These are phyloP conservation scores for Eimeria praecox DNA, from an alignment of 169 alveolate species.

Conservation along the genomic window DNA sequence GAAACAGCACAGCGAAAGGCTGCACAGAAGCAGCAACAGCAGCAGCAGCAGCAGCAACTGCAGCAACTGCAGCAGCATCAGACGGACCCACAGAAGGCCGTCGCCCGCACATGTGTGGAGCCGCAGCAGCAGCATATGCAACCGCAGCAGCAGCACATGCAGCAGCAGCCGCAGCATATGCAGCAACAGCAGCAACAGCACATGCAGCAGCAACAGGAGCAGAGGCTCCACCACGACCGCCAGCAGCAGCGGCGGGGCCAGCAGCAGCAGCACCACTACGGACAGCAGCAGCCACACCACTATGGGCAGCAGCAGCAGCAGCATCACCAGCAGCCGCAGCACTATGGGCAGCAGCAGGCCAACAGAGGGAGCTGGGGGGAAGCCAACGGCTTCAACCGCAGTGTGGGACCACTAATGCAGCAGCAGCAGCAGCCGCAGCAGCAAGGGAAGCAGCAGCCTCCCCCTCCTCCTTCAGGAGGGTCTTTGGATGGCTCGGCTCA, in stretches of 20 bases:
- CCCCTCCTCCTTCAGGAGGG: slow-evolving; percentile 57
- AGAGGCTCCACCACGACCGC: slow-evolving; percentile 20
- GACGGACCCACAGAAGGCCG: slow-evolving; percentile 33
- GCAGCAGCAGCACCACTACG: slow-evolving; percentile 49
- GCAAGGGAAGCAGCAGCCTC: slow-evolving; percentile 34
- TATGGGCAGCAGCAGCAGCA: slow-evolving; percentile 65
- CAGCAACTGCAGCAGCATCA: slow-evolving; percentile 47
- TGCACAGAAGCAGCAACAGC: slow-evolving; percentile 51
- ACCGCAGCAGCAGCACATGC: background rate
- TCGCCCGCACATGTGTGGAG: background rate
- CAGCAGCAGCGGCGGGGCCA: slow-evolving; percentile 46
- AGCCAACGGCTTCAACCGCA: slow-evolving; percentile 56
- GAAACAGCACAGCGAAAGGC: slow-evolving; percentile 47
- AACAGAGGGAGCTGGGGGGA: slow-evolving; percentile 66
- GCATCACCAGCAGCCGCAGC: slow-evolving; percentile 69
- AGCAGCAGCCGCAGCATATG: background rate
- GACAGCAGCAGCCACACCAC: slow-evolving; percentile 72
- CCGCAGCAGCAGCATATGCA: slow-evolving; percentile 20
- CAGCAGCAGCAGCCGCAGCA: slow-evolving; percentile 72
- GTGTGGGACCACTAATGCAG: slow-evolving; percentile 63
- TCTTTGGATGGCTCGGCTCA: slow-evolving; percentile 40
- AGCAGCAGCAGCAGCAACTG: slow-evolving; percentile 23
- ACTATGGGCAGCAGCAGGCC: slow-evolving; percentile 21
- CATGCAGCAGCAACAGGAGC: slow-evolving; percentile 24
- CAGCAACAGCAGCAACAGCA: background rate